phyloP scores from a whole-genome alignment of 2,329 filamentous ascomycete species.

The Myriosclerotinia curreyana region DNA sequence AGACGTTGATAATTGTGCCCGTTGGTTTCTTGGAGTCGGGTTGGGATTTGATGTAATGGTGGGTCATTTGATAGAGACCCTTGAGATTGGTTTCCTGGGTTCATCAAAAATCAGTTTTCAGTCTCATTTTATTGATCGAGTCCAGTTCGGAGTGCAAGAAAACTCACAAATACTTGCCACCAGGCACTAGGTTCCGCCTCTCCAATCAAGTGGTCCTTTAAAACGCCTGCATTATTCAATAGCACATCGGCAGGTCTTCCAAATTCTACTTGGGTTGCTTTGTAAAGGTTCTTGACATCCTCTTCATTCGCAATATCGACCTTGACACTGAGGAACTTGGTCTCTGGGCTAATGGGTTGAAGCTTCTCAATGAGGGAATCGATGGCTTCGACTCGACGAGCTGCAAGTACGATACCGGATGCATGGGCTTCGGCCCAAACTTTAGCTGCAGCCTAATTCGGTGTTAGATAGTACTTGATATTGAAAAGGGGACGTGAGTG shows the following conservation, averaged over 20 bases:
- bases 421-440: constrained; percentile 37
- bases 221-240: constrained; percentile 45
- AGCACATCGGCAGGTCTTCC: constrained; percentile 40
- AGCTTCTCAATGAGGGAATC: constrained; percentile 23
- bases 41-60: constrained; percentile 4
- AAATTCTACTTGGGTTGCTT: constrained; percentile 26
- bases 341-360: constrained; percentile 21
- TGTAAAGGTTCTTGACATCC: constrained; percentile 28
- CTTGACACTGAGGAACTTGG: constrained; percentile 25
- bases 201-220: constrained; percentile 35
- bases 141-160: not conserved
- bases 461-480: not conserved
- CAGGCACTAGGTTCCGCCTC: not conserved
- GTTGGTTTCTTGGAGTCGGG: not conserved
- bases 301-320: constrained; percentile 27
- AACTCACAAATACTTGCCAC: constrained; percentile 10
- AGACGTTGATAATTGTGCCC: constrained; percentile 7
- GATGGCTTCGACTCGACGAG: constrained; percentile 29
- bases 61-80: constrained; percentile 16
- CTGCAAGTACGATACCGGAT: constrained; percentile 38
- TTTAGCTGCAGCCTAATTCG: constrained; percentile 30
- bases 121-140: not conserved
- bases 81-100: constrained; percentile 15
- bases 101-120: not conserved
- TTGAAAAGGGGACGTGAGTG: not conserved